Percentiles rank a stretch among this genome's conserved stretches.
Evolutionary conservation across 2,329 filamentous ascomycete genomes (phyloP).

Genomic region (Fusarium albidum): DNA sequence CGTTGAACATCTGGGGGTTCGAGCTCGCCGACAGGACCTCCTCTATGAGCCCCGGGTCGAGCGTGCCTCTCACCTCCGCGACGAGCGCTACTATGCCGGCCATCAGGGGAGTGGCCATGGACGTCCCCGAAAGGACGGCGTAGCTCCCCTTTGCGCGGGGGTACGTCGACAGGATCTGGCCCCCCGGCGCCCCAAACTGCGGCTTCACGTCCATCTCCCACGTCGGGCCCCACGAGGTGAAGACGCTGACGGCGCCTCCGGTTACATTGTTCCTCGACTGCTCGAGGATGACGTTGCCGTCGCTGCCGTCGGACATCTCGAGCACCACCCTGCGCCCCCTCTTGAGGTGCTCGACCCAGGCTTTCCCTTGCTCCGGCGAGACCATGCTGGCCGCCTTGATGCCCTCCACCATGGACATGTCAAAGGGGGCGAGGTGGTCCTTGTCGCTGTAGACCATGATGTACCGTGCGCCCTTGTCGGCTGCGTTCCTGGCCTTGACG

Average conservation of each 20-base stretch:
- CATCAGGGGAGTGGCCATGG: conserved; percentile 66
- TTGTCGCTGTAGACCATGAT: conserved; percentile 69
- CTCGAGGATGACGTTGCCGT: conserved; percentile 46
- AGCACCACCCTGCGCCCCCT: conserved; percentile 54
- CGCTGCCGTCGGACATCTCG: conserved; percentile 52
- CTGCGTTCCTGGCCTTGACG: conserved; percentile 62
- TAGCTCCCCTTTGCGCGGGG: conserved; percentile 57
- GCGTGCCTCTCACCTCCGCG: conserved; percentile 58
- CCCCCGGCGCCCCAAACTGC: conserved; percentile 63
- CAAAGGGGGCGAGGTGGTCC: conserved; percentile 45
- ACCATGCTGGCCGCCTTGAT: conserved; percentile 53
- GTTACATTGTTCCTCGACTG: conserved; percentile 51
- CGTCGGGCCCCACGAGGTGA: conserved; percentile 68
- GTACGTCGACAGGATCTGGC: conserved; percentile 66
- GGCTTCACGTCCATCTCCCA: conserved; percentile 67
- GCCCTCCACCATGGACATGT: conserved; percentile 42
- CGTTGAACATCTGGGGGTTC: conserved; percentile 58
- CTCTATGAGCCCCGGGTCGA: conserved; percentile 59
- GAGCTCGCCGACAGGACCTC: conserved; percentile 59
- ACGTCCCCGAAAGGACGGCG: conserved; percentile 63
- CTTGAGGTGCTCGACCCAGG: conserved; percentile 54
- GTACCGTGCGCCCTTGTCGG: conserved; percentile 64
- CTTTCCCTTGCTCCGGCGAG: conserved; percentile 49
- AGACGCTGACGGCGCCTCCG: conserved; percentile 61
- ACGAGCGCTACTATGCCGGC: conserved; percentile 65